Evolutionary conservation across 257 asterid species (phyloP), one percentile per base, ranked within the genome.

Genomic region (Solanum virginianum): DNA sequence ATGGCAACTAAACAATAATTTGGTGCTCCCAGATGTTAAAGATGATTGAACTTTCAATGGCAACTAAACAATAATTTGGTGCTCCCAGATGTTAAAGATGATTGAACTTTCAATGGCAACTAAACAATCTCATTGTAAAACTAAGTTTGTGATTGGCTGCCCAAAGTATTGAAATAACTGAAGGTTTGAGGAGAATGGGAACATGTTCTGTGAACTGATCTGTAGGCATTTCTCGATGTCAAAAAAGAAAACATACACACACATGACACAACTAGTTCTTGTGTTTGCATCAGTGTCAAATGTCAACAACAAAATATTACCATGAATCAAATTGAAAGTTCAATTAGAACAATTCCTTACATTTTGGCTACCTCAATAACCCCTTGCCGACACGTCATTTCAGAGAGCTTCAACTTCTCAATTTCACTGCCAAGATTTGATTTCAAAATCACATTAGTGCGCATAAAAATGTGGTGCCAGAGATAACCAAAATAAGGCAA

Each of bases 301-400:
- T 22, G 7, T 16, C 20, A 17, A 29, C 6, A 72, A 22, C 3
- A 24, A 32, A 8, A 66, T 51, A 43, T 29, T 26, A 36, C 24
- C 81, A 10, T 56, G 43, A n/a, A 66, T 4, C 47, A 55, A 32
- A 81, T 62, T 51, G 56, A 4, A 47, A 84, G 69, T 11, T 49
- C 86, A 85, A 83, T 56, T 51, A 45, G 81, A 85, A 68, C 26
- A 51, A 57, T 77, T 69, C 89, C 99, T 94, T 90, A 94, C 98
- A 95, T 95, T 85, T 95, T 95, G 85, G 99, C 99, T 82, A 95
- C 97, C 91, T 95, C 99, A 88, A 92, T 88, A 80, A 94, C 97
- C 71, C 98, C 99, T 91, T 95, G 95, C 72, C 99, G 94, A 83
- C 99, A 95, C 32, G 98, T 95, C 98, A 95, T 93, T 71, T 93